Evolutionary conservation across 345 rosid genomes (phyloP), one percentile per base, ranked within the genome.

Genomic region (Sisymbrium irio): DNA sequence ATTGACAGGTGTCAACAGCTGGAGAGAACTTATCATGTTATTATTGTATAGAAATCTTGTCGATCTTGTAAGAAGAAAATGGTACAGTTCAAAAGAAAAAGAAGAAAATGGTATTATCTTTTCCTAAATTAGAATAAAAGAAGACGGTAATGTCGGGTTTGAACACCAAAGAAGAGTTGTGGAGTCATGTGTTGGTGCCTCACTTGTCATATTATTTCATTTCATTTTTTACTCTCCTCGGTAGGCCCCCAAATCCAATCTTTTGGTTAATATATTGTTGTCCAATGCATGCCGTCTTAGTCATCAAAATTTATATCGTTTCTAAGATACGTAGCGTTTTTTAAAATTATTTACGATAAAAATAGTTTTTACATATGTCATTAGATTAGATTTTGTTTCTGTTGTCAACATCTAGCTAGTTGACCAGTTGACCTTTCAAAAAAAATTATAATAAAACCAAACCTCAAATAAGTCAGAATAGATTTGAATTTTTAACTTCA

Each of bases 181-280:
- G 7, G 49, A 51, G 28, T 68, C 13, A 54, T 22, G 47, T 10
- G 63, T 41, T 64, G 54, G 73, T 68, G 54, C 73, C 64, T 41
- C 40, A 40, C 40, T n/a, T 25, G 9, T 32, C 22, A 8, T 28
- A 6, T 32, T 5, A 18, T 35, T 3, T 42, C 7, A 36, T 39
- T 51, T 67, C 3, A 53, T 67, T 37, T 37, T 37, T 58, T 65
- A 45, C 20, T 35, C 50, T 17, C 32, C 27, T 30, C 41, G 1
- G 45, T 50, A 36, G 36, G 36, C 5, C 20, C 36, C 42, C 10
- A 51, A 12, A 17, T 49, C 42, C 13, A 32, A 32, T 32, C 5
- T 12, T 18, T 65, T 65, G 44, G 9, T 47, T 58, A 47, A 33
- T 65, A 46, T 12, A 27, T 15, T 54, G 67, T 9, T n/a, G 36